A percentile compares a stretch with the other conserved stretches of the same genome.
Conservation (phyloP, 208 protist genomes). For the Strigomonas oncopelti region DNA sequence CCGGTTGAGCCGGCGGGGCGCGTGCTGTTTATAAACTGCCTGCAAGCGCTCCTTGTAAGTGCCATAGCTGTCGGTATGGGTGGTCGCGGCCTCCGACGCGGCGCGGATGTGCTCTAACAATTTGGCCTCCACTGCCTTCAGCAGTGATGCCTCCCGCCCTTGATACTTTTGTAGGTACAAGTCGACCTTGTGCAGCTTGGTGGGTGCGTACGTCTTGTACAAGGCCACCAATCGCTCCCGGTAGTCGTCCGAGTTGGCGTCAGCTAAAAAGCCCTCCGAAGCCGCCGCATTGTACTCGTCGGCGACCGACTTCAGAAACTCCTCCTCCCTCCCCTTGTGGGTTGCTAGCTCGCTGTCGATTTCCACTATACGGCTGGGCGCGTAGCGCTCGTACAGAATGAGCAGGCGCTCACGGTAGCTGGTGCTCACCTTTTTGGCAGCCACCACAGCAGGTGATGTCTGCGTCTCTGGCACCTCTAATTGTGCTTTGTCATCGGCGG, state of each 20-base stretch:
- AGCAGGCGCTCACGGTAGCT: conserved; percentile 29
- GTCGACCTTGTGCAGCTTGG: conserved; percentile 30
- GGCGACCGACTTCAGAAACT: conserved; percentile 19
- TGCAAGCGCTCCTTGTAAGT: conserved; percentile 22
- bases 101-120: background rate
- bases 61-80: background rate
- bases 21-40: conserved; percentile 30
- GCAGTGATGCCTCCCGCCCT: conserved; percentile 28
- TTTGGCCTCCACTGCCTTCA: conserved; percentile 27
- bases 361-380: conserved; percentile 28
- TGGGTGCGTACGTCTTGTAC: conserved; percentile 26
- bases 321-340: conserved; percentile 45
- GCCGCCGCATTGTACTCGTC: background rate
- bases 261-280: background rate
- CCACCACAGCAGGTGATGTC: background rate
- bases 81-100: background rate
- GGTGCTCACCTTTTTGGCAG: background rate
- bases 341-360: conserved; percentile 38
- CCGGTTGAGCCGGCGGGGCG: conserved; percentile 19
- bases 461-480: background rate
- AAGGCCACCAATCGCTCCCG: conserved; percentile 11
- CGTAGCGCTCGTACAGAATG: conserved; percentile 36
- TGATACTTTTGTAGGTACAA: conserved; percentile 23
- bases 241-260: conserved; percentile 6
- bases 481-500: background rate